Percentiles rank a stretch among this genome's conserved stretches.
Conservation (phyloP, 805 yeast species). For the Monosporozyma servazzii region DNA sequence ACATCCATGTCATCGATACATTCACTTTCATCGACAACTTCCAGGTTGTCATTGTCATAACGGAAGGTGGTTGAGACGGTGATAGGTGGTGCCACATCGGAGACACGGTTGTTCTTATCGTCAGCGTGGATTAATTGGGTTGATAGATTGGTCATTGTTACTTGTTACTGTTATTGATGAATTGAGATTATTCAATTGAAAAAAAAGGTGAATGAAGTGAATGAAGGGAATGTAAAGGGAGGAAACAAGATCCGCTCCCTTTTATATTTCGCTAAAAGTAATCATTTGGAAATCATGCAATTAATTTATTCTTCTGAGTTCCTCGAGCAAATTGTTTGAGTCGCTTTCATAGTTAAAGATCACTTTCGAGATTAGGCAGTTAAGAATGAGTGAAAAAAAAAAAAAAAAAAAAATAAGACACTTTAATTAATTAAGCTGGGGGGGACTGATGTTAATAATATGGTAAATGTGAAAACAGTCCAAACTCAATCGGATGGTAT, state of each 20-base stretch:
- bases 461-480: not conserved
- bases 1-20: constrained; percentile 28
- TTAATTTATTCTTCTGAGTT: no score
- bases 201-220: not conserved
- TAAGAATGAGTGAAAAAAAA: not conserved
- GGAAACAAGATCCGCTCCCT: no score
- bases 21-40: constrained; percentile 36
- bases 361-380: not conserved
- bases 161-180: not conserved
- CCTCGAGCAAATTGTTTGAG: not conserved
- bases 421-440: not conserved
- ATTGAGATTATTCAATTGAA: not conserved
- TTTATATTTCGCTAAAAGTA: not conserved
- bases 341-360: not conserved
- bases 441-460: not conserved
- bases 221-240: not conserved
- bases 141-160: constrained; percentile 28
- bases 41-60: constrained; percentile 48
- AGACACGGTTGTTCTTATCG: constrained; percentile 44
- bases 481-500: not conserved
- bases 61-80: constrained; percentile 72
- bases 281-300: no score
- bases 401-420: not conserved
- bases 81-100: constrained; percentile 71
- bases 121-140: constrained; percentile 67